Base-by-base conservation (phyloP, 352 stramenopile genomes). In the Pythium monospermum region DNA sequence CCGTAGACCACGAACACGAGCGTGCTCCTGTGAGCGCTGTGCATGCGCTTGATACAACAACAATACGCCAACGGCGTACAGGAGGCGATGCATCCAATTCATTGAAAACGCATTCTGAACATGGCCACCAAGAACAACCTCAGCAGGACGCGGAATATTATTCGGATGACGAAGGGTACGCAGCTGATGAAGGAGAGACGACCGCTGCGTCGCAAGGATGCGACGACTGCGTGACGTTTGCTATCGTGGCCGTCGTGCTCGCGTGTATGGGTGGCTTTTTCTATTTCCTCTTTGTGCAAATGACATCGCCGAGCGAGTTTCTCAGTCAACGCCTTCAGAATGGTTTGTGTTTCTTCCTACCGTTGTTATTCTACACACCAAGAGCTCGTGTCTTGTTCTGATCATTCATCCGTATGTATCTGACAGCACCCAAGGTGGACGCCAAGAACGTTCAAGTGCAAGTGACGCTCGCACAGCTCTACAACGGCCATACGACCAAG, bases 1-100 rank as follows among this genome's bases (percentile, higher is more conserved):
- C n/a, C n/a, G n/a, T n/a, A n/a, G n/a, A n/a, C 70, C 99, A 99
- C 69, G 93, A 98, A 66, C 8, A 23, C 37, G 37, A 43, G 18
- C 6, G 37, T 12, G 8, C 37, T 4, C 11, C 7, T 27, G 13
- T 22, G 4, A n/a, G 6, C 10, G 39, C 36, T 7, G 39, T 46
- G 39, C 39, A 46, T 46, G 15, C 39, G 39, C 39, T 46, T 28
- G 15, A 21, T 7, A 41, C 12, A n/a, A 6, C 36, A 7, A 16
- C 36, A n/a, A 41, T 10, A 8, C 36, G 30, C 22, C 18, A 28
- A 30, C 25, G 22, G 11, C 6, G 18, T 46, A n/a, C 10, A 5
- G 21, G 42, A 15, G 1, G 26, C 12, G 27, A 49, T 26, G 42
- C 12, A 11, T 49, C 16, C 42, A 25, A 13, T 49, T n/a, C n/a